Evolutionary conservation across 768 basidiomycete species (phyloP), one percentile per base, ranked within the genome.

Genomic region (Pisolithus orientalis): DNA sequence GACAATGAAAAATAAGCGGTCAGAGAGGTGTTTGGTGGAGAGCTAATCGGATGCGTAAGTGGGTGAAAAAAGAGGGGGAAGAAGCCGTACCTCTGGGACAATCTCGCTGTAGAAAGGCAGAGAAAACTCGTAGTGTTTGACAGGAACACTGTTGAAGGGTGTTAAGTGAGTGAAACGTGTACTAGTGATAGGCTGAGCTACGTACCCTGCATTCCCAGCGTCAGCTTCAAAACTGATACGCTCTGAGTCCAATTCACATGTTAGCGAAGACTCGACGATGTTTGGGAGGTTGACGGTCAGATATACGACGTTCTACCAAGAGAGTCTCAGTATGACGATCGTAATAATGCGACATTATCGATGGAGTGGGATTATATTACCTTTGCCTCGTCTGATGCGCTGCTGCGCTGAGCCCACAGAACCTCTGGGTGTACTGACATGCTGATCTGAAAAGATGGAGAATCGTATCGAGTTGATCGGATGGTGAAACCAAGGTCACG

Each of bases 401-500:
- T 88, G 75, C 86, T 90, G 61, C 95, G 83, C 71, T 98, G 94
- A 44, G 95, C 94, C 93, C 94, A 98, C 2, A 94, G 78, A 34
- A 95, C 76, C 72, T 96, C 93, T 34, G 94, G 94, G 69, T 92
- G 90, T 17, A 54, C 61, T 29, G 74, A 28, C 77, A 78, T 78
- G 52, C 55, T 44, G 48, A 57, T 1, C 34, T 34, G 34, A 21
- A 21, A 21, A 21, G 21, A 21, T 21, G 21, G 21, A 21, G 21
- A 21, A 2, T 34, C 11, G 13, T 14, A 34, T 34, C 34, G 13
- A 14, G 13, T 4, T 34, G 34, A 34, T 34, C 34, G 14, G 34
- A 4, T 34, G 34, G 34, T 4, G 34, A 13, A 34, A 3, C 28
- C 2, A 4, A 2, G 34, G 34, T 34, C 34, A 34, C 34, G 34